These are phyloP conservation scores for Aspergillus texensis DNA, from an alignment of 2,329 filamentous ascomycete species.

Conservation along the genomic window DNA sequence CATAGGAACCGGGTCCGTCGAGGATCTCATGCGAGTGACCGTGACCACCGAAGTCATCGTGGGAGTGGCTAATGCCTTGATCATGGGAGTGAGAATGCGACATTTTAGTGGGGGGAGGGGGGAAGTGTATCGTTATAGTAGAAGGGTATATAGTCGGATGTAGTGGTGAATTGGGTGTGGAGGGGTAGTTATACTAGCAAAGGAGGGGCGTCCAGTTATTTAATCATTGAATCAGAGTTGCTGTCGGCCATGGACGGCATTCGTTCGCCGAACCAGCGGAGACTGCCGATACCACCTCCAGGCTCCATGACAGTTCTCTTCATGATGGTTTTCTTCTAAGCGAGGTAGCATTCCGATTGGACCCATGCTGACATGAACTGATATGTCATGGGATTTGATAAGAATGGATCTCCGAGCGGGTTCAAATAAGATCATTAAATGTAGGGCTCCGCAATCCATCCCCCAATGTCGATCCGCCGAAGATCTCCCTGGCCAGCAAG, in stretches of 20 bases:
- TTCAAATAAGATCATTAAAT: not conserved
- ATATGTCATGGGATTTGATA: slow-evolving; percentile 2
- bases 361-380: slow-evolving; percentile 3
- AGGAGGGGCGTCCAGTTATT: not conserved
- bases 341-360: not conserved
- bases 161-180: not conserved
- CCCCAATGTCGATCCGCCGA: not conserved
- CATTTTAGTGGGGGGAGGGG: slow-evolving; percentile 18
- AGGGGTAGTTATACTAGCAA: not conserved
- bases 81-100: slow-evolving; percentile 47
- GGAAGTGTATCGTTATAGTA: not conserved
- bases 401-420: not conserved
- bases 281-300: not conserved
- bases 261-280: not conserved
- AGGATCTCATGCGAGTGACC: slow-evolving; percentile 96
- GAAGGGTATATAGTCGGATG: not conserved
- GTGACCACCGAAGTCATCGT: slow-evolving; percentile 67
- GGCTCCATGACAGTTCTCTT: too few species aligned
- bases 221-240: not conserved
- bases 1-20: slow-evolving; percentile 86
- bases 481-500: not conserved
- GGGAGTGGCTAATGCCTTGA: slow-evolving; percentile 43
- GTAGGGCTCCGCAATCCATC: not conserved
- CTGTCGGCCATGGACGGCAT: not conserved
- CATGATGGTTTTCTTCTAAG: not conserved